phyloP scores from a whole-genome alignment of 1,139 yeast genomes.

The Hansenula sp. region DNA sequence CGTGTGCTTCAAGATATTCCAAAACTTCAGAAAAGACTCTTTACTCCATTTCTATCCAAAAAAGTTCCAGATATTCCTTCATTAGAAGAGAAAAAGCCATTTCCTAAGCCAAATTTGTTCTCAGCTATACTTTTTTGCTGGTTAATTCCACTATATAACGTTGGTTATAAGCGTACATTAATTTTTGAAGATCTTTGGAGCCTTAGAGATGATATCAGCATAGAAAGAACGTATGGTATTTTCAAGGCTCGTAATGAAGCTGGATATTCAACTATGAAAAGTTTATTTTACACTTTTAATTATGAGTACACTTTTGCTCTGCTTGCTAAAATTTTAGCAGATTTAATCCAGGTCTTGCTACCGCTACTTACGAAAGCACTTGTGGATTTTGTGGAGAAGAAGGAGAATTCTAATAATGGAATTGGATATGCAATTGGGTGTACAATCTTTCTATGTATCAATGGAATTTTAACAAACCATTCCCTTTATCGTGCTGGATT shows the following conservation, averaged over 20 bases:
- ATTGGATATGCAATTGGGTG: slow-evolving; percentile 56
- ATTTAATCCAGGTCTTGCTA: slow-evolving; percentile 45
- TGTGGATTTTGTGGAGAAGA: slow-evolving; percentile 40
- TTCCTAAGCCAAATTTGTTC: slow-evolving; percentile 28
- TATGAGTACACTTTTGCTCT: slow-evolving; percentile 44
- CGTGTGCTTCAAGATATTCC: too few relatives aligned
- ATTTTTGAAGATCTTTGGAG: slow-evolving; percentile 58
- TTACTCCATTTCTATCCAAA: slow-evolving; percentile 34
- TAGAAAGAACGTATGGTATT: slow-evolving; percentile 39
- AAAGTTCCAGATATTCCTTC: slow-evolving; percentile 50
- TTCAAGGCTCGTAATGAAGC: slow-evolving; percentile 33
- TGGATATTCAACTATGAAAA: slow-evolving; percentile 33
- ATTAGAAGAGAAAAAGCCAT: slow-evolving; percentile 46
- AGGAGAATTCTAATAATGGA: slow-evolving; percentile 39
- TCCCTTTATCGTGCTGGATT: slow-evolving; percentile 52
- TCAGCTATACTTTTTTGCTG: slow-evolving; percentile 47
- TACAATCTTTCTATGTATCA: slow-evolving; percentile 36
- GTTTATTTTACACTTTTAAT: slow-evolving; percentile 55
- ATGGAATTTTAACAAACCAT: slow-evolving; percentile 50
- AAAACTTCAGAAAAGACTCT: slow-evolving; percentile 32
- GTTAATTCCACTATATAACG: slow-evolving; percentile 53
- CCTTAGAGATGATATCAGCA: slow-evolving; percentile 46
- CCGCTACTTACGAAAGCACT: slow-evolving; percentile 50
- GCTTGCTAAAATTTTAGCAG: slow-evolving; percentile 39
- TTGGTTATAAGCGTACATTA: slow-evolving; percentile 66